Base-by-base conservation (phyloP, 2,329 filamentous ascomycete genomes). In the Celoporthe dispersa region DNA sequence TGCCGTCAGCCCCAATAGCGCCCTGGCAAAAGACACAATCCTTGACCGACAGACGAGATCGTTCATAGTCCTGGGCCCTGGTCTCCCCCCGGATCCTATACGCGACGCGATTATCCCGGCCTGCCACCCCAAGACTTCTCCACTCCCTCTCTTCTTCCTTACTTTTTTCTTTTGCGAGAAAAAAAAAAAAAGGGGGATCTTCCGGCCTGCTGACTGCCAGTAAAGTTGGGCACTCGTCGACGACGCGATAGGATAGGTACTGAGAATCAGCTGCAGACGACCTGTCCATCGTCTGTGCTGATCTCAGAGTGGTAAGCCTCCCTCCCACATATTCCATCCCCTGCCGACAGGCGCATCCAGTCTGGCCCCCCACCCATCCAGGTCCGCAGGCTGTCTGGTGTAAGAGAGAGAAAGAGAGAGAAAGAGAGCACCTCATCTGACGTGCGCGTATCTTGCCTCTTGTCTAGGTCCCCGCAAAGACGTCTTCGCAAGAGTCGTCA, bases 191-290 rank as follows among this genome's bases (percentile, higher is more conserved):
- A 64, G 66, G 65, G 67, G 39, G 55, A 44, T 51, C 59, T 44
- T 62, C 55, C 63, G 55, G 73, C 74, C 73, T 73, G 70, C 70
- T 37, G 70, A 71, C 70, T 44, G 71, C 64, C 66, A 72, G 37
- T 72, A 68, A 64, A 53, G 62, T 35, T 68, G 70, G 69, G 62
- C 66, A 70, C 55, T 57, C 65, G 68, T 61, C 68, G 68, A 70
- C 70, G 70, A 71, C 70, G 70, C 68, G 70, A 68, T 31, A 70
- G 60, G 62, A 70, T 37, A 70, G 60, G 57, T 68, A 66, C 73
- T 72, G 85, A 88, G 86, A 83, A 80, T 84, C 85, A 86, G 87
- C 81, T 82, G 85, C 86, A 87, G 87, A 84, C 87, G 87, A 87
- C 80, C 78, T 75, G 72, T 78, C 74, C 75, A 78, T 87, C 86